Evolutionary conservation across 1,284 basidiomycete genomes (phyloP).

Genomic region (Melampsora americana): DNA sequence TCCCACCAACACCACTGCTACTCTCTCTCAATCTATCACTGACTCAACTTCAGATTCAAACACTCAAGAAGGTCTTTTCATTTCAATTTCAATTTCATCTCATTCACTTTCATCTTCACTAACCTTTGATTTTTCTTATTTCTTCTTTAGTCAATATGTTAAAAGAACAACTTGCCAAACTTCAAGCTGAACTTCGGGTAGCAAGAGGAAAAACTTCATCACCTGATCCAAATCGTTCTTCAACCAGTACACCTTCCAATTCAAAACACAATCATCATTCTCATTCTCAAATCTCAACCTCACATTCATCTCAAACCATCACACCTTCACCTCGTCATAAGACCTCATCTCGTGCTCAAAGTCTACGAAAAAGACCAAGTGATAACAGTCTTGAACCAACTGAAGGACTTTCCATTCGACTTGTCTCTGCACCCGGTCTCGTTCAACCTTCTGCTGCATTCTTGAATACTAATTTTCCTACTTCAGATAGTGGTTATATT

Average conservation of each 20-base stretch:
- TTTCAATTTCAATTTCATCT: too few species aligned
- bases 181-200: constrained; percentile 20
- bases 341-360: not conserved
- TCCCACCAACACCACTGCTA: too few species aligned
- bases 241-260: not conserved
- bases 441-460: not conserved
- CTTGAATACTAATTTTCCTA: not conserved
- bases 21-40: too few species aligned
- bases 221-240: not conserved
- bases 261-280: not conserved
- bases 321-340: constrained; percentile 2
- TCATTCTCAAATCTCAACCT: not conserved
- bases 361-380: not conserved
- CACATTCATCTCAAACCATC: not conserved
- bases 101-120: not conserved
- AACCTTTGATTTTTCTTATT: not conserved
- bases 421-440: constrained; percentile 40
- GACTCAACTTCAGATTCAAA: too few species aligned
- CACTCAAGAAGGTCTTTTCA: too few species aligned
- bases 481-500: constrained; percentile 17
- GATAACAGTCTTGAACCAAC: constrained; percentile 8
- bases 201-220: not conserved
- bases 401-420: constrained; percentile 39
- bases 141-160: constrained; percentile 20
- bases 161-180: constrained; percentile 32